Percentiles rank a stretch among this genome's conserved stretches.
phyloP scores from a whole-genome alignment of 2,329 filamentous ascomycete species.

The Neocatenulostroma microsporum region DNA sequence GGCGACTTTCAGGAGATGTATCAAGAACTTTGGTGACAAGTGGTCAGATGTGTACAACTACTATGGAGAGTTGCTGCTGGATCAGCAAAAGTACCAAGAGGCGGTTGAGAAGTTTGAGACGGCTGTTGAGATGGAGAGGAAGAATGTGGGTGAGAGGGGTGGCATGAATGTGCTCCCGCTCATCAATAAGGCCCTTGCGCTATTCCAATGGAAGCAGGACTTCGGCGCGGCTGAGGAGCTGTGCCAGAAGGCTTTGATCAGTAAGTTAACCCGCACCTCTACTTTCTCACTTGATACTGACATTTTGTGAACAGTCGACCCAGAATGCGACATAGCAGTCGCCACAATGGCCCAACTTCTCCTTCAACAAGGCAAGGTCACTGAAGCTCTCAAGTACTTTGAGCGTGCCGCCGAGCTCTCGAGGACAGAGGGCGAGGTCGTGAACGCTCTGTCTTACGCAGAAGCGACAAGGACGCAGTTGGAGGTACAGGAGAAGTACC shows the following conservation, averaged over 20 bases:
- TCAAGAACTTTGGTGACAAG: slow-evolving; percentile 96
- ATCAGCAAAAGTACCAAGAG: slow-evolving; percentile 92
- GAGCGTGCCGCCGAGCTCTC: slow-evolving; percentile 92
- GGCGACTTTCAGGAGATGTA: slow-evolving; percentile 93
- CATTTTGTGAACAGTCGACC: slow-evolving; percentile 62
- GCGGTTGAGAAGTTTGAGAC: slow-evolving; percentile 97
- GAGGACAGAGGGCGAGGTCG: slow-evolving; percentile 87
- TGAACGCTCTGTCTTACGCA: slow-evolving; percentile 93
- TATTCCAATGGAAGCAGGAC: slow-evolving; percentile 98
- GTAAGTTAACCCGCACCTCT: slow-evolving; percentile 49
- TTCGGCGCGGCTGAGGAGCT: slow-evolving; percentile 91
- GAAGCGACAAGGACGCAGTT: slow-evolving; percentile 95
- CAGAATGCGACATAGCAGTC: slow-evolving; percentile 96
- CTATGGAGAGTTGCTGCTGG: slow-evolving; percentile 91
- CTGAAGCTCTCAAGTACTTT: slow-evolving; percentile 91
- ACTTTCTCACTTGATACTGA: slow-evolving; percentile 28
- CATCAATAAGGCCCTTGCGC: slow-evolving; percentile 94
- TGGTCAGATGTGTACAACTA: slow-evolving; percentile 99
- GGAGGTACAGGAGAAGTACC: slow-evolving; percentile 55
- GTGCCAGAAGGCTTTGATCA: slow-evolving; percentile 94
- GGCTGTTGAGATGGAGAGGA: slow-evolving; percentile 97
- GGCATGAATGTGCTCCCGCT: slow-evolving; percentile 96
- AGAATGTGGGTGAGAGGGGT: slow-evolving; percentile 59
- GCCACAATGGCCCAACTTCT: slow-evolving; percentile 98
- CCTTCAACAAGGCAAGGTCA: slow-evolving; percentile 94